Base-by-base conservation (phyloP, 306 rosid species). In the Morella rubra region DNA sequence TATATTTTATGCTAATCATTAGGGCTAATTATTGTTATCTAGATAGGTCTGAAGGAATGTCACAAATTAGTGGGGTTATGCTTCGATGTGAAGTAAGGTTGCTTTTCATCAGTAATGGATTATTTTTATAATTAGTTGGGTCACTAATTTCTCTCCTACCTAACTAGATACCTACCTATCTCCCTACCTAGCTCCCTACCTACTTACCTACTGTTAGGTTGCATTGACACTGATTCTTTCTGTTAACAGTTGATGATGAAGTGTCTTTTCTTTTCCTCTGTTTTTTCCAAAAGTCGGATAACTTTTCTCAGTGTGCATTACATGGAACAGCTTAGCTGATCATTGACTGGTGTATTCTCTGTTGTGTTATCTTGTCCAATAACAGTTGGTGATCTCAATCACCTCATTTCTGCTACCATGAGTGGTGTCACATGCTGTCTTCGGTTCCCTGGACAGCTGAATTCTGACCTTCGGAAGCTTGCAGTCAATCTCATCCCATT, bases 401-500 rank as follows among this genome's bases (percentile, higher is more conserved):
- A 86, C 69, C 83, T 86, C 59, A 86, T 86, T 73, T 86, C 89
- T 60, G 87, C 85, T 27, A 86, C 89, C 55, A 86, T 86, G 85
- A 86, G 87, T 24, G 89, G 89, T 42, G 87, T 86, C 65, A 86
- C 89, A 53, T 86, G 89, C 60, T 86, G 87, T 72, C 87, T 86
- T 11, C 79, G 85, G 53, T 86, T 86, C 77, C 89, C 89, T 51
- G 89, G 89, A 78, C 89, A 86, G 69, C 75, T 86, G 65, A 86
- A 86, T 83, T 86, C 89, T 61, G 89, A 86, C 76, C 87, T 86
- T n/a, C 80, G 87, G 52, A 86, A 86, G 60, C 89, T 86, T 68
- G 89, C 89, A 11, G 85, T 81, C 46, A 86, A 86, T 79, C 87
- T 86, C 13, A 83, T 86, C 54, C 89, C 89, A 9, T 86, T 86